Evolutionary conservation across 78 protist genomes (phyloP).

Genomic region (Isochrysis galbana): DNA sequence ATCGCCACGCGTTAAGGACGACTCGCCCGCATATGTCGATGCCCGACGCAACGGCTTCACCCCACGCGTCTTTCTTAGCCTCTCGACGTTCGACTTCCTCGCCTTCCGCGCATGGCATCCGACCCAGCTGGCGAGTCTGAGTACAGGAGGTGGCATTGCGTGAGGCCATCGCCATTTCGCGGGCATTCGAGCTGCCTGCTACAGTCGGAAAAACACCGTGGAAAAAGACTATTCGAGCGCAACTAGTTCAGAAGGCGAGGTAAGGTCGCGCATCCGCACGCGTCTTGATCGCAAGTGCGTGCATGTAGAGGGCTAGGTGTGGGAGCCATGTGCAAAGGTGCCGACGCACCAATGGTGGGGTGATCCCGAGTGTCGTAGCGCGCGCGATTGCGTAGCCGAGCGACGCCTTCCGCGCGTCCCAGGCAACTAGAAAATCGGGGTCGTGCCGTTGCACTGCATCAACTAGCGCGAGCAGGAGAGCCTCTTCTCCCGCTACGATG

Average conservation of each 20-base stretch:
- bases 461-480: slow-evolving; percentile 1
- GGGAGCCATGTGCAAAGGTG: too few species aligned
- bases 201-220: too few species aligned
- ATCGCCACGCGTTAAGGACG: slow-evolving; percentile 85
- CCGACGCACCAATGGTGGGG: background rate
- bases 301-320: too few species aligned
- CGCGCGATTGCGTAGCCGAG: slow-evolving; percentile 80
- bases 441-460: slow-evolving; percentile 63
- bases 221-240: too few species aligned
- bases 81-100: background rate
- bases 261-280: too few species aligned
- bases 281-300: too few species aligned
- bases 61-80: background rate
- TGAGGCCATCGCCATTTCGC: too few species aligned
- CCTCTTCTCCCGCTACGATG: background rate
- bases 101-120: background rate
- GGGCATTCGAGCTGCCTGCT: too few species aligned
- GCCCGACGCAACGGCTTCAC: background rate
- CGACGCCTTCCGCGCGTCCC: slow-evolving; percentile 76
- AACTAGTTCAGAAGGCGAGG: too few species aligned
- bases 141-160: too few species aligned
- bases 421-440: slow-evolving; percentile 83
- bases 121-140: background rate
- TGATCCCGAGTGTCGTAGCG: slow-evolving; percentile 26
- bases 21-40: slow-evolving; percentile 75